These are phyloP conservation scores for Quercus glauca DNA, from an alignment of 306 rosid species.

Conservation along the genomic window DNA sequence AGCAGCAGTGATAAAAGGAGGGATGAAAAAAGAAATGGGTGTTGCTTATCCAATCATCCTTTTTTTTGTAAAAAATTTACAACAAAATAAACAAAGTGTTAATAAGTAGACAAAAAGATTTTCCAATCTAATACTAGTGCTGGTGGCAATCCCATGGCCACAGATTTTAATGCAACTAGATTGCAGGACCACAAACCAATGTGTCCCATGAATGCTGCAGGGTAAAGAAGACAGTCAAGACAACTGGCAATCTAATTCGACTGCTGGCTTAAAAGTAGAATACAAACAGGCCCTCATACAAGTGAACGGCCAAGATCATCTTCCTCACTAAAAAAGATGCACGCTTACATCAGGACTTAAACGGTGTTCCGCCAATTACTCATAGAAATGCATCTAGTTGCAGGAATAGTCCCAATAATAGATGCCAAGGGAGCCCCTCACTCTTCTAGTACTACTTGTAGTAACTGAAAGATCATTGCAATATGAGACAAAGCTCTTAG, in stretches of 20 bases:
- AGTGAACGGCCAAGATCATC: not conserved
- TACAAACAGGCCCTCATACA: not conserved
- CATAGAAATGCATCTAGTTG: not conserved
- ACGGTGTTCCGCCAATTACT: not conserved
- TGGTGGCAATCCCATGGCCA: not conserved
- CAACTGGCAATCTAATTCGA: not conserved
- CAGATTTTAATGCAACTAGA: not conserved
- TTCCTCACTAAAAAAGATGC: not conserved
- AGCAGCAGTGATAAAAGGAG: not conserved
- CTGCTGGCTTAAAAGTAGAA: not conserved
- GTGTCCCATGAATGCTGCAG: not conserved
- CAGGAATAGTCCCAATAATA: not conserved
- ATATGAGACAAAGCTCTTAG: too few species aligned
- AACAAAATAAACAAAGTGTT: not conserved
- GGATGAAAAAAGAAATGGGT: not conserved
- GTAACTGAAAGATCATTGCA: not conserved
- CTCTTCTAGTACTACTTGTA: not conserved
- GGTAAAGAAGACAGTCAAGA: not conserved
- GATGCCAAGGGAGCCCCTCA: not conserved
- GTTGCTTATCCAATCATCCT: not conserved
- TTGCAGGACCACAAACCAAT: not conserved
- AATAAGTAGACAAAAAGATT: not conserved
- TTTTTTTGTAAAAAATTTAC: not conserved
- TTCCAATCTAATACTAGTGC: not conserved
- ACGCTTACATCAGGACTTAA: not conserved